Conservation (phyloP, 208 protist species). For the Trichomonas vaginalis region DNA sequence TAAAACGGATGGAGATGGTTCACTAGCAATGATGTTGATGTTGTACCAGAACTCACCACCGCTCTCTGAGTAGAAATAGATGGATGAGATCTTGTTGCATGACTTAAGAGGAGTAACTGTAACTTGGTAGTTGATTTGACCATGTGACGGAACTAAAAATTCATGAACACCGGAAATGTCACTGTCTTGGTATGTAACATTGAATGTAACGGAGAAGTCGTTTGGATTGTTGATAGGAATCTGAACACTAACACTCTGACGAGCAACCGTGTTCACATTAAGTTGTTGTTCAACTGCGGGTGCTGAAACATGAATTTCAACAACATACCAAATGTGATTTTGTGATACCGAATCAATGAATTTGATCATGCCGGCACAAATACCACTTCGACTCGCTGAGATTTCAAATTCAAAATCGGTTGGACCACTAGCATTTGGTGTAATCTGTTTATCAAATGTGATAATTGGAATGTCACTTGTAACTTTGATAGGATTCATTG, state of each 20-base stretch:
- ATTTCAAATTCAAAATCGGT: neutral
- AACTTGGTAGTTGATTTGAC: neutral
- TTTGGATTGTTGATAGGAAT: neutral
- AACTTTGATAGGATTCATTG: neutral
- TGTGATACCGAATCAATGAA: neutral
- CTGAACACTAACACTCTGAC: neutral
- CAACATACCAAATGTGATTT: neutral
- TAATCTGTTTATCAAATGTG: neutral
- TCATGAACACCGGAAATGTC: neutral
- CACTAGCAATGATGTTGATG: neutral
- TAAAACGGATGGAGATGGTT: neutral
- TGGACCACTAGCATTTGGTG: no score
- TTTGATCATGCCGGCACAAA: neutral
- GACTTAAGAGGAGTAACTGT: neutral
- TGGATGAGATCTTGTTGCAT: neutral
- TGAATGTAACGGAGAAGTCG: neutral
- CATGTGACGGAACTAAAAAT: neutral
- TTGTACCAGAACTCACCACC: slow-evolving; percentile 5
- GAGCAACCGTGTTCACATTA: neutral
- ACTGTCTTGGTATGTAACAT: neutral
- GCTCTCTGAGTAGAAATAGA: neutral
- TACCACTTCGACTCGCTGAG: neutral
- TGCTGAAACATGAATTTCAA: neutral
- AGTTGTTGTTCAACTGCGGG: neutral
- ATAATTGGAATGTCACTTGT: neutral